phyloP scores from a whole-genome alignment of 805 yeast species.

The Kregervanrija delftensis region DNA sequence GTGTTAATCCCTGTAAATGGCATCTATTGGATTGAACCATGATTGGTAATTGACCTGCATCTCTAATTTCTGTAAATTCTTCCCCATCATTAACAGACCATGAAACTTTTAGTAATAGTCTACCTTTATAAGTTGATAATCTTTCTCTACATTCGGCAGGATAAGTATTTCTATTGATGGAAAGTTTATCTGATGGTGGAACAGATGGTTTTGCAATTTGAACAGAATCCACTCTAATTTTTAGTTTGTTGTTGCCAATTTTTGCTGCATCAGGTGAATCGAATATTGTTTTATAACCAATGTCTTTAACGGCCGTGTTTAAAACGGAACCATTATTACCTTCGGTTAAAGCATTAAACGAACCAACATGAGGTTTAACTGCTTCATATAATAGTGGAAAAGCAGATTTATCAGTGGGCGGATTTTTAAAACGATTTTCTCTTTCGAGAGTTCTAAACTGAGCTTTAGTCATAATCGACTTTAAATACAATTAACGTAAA shows the following conservation, averaged over 20 bases:
- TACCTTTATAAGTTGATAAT: slow-evolving; percentile 73
- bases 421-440: slow-evolving; percentile 77
- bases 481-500: too few species aligned
- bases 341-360: slow-evolving; percentile 90
- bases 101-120: slow-evolving; percentile 66
- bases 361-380: slow-evolving; percentile 90
- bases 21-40: slow-evolving; percentile 91
- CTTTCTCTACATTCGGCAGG: slow-evolving; percentile 92
- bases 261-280: slow-evolving; percentile 66
- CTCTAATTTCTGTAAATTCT: slow-evolving; percentile 73
- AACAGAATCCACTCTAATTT: slow-evolving; percentile 81
- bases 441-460: slow-evolving; percentile 80
- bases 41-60: slow-evolving; percentile 84
- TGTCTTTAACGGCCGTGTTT: slow-evolving; percentile 80
- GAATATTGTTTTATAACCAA: slow-evolving; percentile 78
- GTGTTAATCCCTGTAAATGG: slow-evolving; percentile 78
- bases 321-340: slow-evolving; percentile 82
- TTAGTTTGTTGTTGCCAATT: slow-evolving; percentile 72
- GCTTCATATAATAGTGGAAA: slow-evolving; percentile 84
- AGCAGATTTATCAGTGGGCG: slow-evolving; percentile 80
- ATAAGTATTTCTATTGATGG: slow-evolving; percentile 68
- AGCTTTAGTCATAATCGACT: slow-evolving; percentile 35
- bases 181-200: slow-evolving; percentile 60
- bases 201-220: slow-evolving; percentile 82
- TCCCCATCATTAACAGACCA: slow-evolving; percentile 90